A percentile compares a stretch with the other conserved stretches of the same genome.
Conservation (phyloP, 2,329 filamentous ascomycete species). For the Dactylellina leptospora region DNA sequence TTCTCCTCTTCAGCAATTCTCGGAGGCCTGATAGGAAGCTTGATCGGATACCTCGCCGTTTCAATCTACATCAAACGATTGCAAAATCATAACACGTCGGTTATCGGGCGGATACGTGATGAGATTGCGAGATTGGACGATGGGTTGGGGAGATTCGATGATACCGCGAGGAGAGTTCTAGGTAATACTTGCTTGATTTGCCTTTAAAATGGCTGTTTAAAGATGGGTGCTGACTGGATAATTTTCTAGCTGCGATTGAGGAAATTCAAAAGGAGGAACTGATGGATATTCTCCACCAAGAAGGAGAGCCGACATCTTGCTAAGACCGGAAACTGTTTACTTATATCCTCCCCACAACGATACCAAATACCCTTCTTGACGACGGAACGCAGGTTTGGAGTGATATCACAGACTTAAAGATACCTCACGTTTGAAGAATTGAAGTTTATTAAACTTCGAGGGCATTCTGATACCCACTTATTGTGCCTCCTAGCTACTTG, state of each 20-base stretch:
- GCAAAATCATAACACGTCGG: background rate
- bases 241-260: background rate
- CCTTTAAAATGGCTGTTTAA: too few relatives aligned
- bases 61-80: constrained; percentile 6
- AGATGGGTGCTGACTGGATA: background rate
- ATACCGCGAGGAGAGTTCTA: constrained; percentile 3
- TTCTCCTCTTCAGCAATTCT: constrained; percentile 14
- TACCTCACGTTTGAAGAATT: too few relatives aligned
- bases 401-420: too few relatives aligned
- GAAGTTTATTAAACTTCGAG: too few relatives aligned
- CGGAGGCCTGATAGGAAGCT: constrained; percentile 25
- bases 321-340: too few relatives aligned
- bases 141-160: constrained; percentile 7
- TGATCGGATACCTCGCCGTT: constrained; percentile 16
- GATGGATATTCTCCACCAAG: background rate
- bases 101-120: background rate
- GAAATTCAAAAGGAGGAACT: constrained; percentile 1
- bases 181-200: too few relatives aligned
- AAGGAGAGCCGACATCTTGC: too few relatives aligned
- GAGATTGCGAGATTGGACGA: constrained; percentile 1
- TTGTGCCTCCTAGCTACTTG: too few relatives aligned
- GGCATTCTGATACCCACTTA: too few relatives aligned
- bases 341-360: too few relatives aligned
- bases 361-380: too few relatives aligned
- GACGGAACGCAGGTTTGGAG: too few relatives aligned